Evolutionary conservation across 2,329 filamentous ascomycete species (phyloP).

Genomic region (Exophiala aquamarina): DNA sequence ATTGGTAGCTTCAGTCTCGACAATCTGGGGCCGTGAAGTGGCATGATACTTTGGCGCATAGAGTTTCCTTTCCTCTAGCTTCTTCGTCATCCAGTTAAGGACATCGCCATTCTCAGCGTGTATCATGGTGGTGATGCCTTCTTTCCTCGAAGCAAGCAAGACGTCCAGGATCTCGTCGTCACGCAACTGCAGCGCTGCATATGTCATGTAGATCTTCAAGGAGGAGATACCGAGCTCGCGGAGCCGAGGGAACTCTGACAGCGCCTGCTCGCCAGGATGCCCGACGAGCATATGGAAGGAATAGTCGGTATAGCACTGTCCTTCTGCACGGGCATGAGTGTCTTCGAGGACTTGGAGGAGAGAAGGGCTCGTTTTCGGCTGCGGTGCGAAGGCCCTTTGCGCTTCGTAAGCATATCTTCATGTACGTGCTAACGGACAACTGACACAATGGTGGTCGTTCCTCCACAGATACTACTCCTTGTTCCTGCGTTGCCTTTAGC

Average conservation of each 20-base stretch:
- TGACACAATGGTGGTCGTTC: constrained; percentile 49
- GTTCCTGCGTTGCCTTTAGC: constrained; percentile 32
- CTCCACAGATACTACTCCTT: constrained; percentile 48
- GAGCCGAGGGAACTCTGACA: constrained; percentile 40
- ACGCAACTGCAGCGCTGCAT: constrained; percentile 41
- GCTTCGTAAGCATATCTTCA: too few species aligned
- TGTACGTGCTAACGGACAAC: neutral
- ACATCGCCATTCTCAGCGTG: constrained; percentile 52
- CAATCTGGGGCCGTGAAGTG: constrained; percentile 46
- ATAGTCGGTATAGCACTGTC: constrained; percentile 51
- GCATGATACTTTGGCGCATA: constrained; percentile 48
- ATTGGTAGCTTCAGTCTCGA: constrained; percentile 49
- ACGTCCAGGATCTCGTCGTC: constrained; percentile 49
- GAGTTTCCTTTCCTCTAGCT: constrained; percentile 41
- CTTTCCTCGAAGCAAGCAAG: constrained; percentile 46
- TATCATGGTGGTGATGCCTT: constrained; percentile 51
- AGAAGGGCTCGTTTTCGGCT: constrained; percentile 45
- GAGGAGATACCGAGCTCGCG: constrained; percentile 41
- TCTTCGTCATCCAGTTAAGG: constrained; percentile 43
- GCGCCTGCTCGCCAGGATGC: constrained; percentile 48
- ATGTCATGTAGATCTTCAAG: constrained; percentile 50
- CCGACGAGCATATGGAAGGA: constrained; percentile 54
- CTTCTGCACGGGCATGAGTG: constrained; percentile 43
- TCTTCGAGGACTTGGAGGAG: constrained; percentile 44
- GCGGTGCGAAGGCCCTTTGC: constrained; percentile 48